Evolutionary conservation across 257 asterid species (phyloP).

Genomic region (Ocimum tenuiflorum): DNA sequence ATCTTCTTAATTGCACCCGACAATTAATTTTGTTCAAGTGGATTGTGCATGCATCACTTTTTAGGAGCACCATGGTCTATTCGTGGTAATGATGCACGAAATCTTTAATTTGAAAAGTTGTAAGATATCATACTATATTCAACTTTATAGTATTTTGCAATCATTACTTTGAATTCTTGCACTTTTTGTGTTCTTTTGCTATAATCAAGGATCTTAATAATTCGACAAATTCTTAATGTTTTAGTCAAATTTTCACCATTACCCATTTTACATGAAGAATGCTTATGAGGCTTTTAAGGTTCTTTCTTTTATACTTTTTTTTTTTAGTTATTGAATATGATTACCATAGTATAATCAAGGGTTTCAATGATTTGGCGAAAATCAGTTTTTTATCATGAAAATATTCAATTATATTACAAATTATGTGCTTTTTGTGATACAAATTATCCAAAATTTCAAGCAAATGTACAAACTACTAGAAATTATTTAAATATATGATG

Average conservation of each 20-base stretch:
- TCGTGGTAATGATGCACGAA: conserved; percentile 13
- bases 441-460: no score
- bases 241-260: neutral
- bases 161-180: conserved; percentile 17
- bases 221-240: conserved; percentile 4
- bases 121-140: neutral
- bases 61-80: conserved; percentile 21
- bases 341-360: no score
- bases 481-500: no score
- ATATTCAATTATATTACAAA: no score
- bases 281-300: no score
- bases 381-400: no score
- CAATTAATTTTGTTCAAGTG: neutral
- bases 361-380: no score
- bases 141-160: conserved; percentile 18
- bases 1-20: neutral
- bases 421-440: no score
- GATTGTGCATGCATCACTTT: conserved; percentile 15
- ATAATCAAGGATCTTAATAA: conserved; percentile 1
- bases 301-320: no score
- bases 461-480: no score
- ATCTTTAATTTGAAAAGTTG: conserved; percentile 16
- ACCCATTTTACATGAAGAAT: neutral
- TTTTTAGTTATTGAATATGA: no score
- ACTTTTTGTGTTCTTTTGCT: conserved; percentile 3